Conservation (phyloP, 2,329 filamentous ascomycete species). For the Septoria petroselini region DNA sequence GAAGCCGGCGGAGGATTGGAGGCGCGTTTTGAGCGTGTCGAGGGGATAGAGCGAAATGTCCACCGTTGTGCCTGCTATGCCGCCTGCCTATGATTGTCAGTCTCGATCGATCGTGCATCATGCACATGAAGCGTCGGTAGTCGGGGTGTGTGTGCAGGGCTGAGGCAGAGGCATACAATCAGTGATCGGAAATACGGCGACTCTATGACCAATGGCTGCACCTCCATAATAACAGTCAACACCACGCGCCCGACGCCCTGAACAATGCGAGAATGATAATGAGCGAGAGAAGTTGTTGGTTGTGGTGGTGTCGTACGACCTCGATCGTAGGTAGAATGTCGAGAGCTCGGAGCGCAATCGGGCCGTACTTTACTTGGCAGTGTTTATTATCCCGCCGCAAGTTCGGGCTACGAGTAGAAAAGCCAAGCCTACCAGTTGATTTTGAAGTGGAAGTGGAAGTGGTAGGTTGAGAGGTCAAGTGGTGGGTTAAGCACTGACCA, state of each 20-base stretch:
- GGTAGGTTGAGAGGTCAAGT: too few species aligned
- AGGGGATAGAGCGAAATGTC: constrained; percentile 96
- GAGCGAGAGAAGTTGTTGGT: neutral
- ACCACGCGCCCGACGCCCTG: constrained; percentile 1
- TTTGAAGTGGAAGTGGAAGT: too few species aligned
- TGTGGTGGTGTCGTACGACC: neutral
- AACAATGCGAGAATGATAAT: constrained; percentile 6
- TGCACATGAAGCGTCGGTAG: neutral
- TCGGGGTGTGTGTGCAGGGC: neutral
- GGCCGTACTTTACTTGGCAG: too few species aligned
- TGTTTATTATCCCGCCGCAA: too few species aligned
- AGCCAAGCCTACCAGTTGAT: too few species aligned
- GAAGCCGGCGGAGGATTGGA: constrained; percentile 78
- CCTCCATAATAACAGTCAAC: constrained; percentile 1
- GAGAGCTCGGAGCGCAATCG: constrained; percentile 5
- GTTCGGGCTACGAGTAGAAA: too few species aligned
- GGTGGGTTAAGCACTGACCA: too few species aligned
- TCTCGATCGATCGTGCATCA: neutral
- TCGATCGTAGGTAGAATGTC: neutral
- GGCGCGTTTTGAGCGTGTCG: constrained; percentile 96
- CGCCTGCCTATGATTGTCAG: constrained; percentile 63
- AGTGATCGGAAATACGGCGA: constrained; percentile 50
- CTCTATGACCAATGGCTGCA: constrained; percentile 36
- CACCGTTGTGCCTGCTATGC: constrained; percentile 88
- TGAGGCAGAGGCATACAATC: constrained; percentile 44